Conservation (phyloP, 106 monocot species). For the Hemerocallis citrina region DNA sequence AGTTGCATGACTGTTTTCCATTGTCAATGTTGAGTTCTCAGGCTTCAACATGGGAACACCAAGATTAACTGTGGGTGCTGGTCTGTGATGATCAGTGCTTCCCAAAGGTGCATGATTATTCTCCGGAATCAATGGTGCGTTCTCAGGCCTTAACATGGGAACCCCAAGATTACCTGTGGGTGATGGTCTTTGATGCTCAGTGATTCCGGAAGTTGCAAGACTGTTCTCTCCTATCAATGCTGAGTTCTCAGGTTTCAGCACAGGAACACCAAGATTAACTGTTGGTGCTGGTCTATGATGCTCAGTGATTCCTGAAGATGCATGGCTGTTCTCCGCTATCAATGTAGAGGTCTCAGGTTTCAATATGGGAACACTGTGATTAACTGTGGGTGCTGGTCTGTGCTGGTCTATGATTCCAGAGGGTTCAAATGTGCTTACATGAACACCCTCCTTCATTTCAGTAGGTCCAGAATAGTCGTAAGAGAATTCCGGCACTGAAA, state of each 20-base stretch:
- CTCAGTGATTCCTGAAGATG: too few species aligned
- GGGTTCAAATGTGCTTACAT: constrained; percentile 19
- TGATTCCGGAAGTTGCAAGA: too few species aligned
- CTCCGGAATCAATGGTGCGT: too few species aligned
- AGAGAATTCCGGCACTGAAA: constrained; percentile 8
- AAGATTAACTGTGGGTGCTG: constrained; percentile 3
- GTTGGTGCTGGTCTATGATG: too few species aligned
- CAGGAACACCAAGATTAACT: constrained; percentile 6
- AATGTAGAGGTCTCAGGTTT: constrained; percentile 1
- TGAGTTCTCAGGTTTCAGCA: constrained; percentile 2
- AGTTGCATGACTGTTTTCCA: background rate
- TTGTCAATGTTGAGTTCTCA: background rate
- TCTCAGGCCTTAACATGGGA: too few species aligned
- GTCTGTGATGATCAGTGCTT: constrained; percentile 19
- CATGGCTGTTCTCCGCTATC: too few species aligned
- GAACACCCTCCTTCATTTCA: constrained; percentile 22
- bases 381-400: constrained; percentile 13
- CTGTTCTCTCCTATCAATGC: constrained; percentile 4
- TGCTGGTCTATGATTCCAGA: constrained; percentile 11
- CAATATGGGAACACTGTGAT: constrained; percentile 1
- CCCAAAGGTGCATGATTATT: constrained; percentile 13
- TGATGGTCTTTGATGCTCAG: too few species aligned
- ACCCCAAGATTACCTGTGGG: too few species aligned
- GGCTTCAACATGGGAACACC: constrained; percentile 5
- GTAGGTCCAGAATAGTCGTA: constrained; percentile 26